phyloP scores from a whole-genome alignment of 1,139 yeast genomes.

The Hanseniaspora sp. region DNA sequence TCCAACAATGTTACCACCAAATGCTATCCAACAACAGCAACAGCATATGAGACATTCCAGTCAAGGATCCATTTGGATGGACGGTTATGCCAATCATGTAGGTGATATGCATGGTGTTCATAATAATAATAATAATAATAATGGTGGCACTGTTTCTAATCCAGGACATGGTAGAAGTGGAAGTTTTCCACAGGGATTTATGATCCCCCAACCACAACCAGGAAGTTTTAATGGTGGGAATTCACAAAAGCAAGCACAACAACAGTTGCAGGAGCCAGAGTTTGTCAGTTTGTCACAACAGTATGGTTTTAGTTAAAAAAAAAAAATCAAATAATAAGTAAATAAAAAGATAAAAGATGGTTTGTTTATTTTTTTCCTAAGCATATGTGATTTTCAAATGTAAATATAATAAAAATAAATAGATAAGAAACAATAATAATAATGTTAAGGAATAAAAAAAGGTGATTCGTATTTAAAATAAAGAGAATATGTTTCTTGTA shows the following conservation, averaged over 20 bases:
- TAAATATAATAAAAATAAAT: background rate
- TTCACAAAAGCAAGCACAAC: background rate
- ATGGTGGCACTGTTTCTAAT: background rate
- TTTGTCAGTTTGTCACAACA: slow-evolving; percentile 8
- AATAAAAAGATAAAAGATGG: too few species aligned
- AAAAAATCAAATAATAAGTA: too few species aligned
- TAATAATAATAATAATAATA: background rate
- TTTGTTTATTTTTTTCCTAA: background rate
- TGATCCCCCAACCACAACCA: background rate
- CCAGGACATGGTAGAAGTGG: background rate
- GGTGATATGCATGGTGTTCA: background rate
- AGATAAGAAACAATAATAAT: background rate
- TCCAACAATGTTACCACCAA: background rate
- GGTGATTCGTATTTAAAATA: background rate
- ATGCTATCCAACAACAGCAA: background rate
- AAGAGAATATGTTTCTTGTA: background rate
- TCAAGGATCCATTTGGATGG: slow-evolving; percentile 14
- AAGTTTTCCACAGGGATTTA: slow-evolving; percentile 4
- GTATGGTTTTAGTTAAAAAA: slow-evolving; percentile 2
- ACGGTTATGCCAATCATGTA: background rate
- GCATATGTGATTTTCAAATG: background rate
- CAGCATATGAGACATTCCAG: slow-evolving; percentile 13
- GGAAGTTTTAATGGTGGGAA: background rate
- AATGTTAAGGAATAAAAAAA: background rate
- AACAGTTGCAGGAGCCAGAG: slow-evolving; percentile 8